phyloP scores from a whole-genome alignment of 371 early-diverging fungal genomes.

The Globomyces sp. region DNA sequence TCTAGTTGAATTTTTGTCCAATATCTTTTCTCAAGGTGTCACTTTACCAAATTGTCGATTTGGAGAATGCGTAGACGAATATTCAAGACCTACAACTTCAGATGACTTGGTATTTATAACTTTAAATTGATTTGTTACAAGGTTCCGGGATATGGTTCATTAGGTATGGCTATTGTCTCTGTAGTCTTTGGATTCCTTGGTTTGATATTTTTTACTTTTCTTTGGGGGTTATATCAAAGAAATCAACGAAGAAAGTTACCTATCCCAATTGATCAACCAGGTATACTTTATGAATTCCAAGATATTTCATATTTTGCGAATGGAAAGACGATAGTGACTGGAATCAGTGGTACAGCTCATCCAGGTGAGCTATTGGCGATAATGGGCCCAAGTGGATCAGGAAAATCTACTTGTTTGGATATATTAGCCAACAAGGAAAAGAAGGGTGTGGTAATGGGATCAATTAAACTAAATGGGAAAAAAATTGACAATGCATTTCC shows the following conservation, averaged over 20 bases:
- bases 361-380: constrained; percentile 86
- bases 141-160: constrained; percentile 33
- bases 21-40: constrained; percentile 60
- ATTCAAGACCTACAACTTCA: constrained; percentile 1
- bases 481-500: constrained; percentile 51
- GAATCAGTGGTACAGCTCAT: constrained; percentile 66
- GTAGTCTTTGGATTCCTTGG: constrained; percentile 14
- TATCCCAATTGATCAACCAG: constrained; percentile 26
- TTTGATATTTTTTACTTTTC: constrained; percentile 10
- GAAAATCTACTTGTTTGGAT: constrained; percentile 84
- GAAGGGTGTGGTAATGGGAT: constrained; percentile 68
- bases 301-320: constrained; percentile 23
- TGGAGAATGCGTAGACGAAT: constrained; percentile 55
- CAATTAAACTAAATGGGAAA: constrained; percentile 75
- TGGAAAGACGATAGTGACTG: constrained; percentile 54
- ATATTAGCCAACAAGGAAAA: constrained; percentile 87
- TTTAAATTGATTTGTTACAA: background rate
- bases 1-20: constrained; percentile 45
- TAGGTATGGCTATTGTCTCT: constrained; percentile 39
- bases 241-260: constrained; percentile 19
- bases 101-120: constrained; percentile 5
- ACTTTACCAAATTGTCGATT: constrained; percentile 48
- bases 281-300: constrained; percentile 26
- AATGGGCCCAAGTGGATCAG: constrained; percentile 56
- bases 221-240: constrained; percentile 26